Evolutionary conservation across 305 asterid genomes (phyloP).

Genomic region (Coffea humblotiana): DNA sequence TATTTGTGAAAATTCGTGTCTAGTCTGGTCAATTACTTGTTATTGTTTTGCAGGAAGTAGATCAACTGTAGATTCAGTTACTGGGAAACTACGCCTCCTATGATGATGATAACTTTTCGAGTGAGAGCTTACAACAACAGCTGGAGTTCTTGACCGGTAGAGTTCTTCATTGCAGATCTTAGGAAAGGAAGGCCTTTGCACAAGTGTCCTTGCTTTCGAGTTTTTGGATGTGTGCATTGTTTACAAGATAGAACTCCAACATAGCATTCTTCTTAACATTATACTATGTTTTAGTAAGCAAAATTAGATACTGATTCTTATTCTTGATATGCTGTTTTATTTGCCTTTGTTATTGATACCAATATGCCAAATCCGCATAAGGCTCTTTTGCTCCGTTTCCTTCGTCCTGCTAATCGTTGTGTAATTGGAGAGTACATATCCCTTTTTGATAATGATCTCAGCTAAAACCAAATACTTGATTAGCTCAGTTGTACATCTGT

Average conservation of each 20-base stretch:
- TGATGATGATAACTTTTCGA: constrained; percentile 24
- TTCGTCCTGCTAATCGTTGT: not conserved
- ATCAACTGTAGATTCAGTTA: constrained; percentile 76
- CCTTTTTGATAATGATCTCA: not conserved
- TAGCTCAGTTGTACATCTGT: not conserved
- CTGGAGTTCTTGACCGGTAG: not conserved
- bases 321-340: not conserved
- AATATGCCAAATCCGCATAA: not conserved
- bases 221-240: not conserved
- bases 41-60: constrained; percentile 52
- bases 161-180: not conserved
- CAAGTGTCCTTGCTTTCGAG: not conserved
- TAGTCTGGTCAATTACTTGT: not conserved
- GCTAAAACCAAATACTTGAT: not conserved
- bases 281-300: not conserved
- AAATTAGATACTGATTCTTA: not conserved
- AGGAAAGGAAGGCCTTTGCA: too few species aligned
- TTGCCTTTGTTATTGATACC: not conserved
- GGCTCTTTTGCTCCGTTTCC: not conserved
- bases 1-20: not conserved
- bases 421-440: not conserved
- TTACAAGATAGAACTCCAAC: not conserved
- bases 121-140: not conserved
- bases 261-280: not conserved
- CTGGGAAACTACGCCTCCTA: constrained; percentile 83